These are phyloP conservation scores for Leccinum pachyderme DNA, from an alignment of 1,284 basidiomycete genomes.

Conservation along the genomic window DNA sequence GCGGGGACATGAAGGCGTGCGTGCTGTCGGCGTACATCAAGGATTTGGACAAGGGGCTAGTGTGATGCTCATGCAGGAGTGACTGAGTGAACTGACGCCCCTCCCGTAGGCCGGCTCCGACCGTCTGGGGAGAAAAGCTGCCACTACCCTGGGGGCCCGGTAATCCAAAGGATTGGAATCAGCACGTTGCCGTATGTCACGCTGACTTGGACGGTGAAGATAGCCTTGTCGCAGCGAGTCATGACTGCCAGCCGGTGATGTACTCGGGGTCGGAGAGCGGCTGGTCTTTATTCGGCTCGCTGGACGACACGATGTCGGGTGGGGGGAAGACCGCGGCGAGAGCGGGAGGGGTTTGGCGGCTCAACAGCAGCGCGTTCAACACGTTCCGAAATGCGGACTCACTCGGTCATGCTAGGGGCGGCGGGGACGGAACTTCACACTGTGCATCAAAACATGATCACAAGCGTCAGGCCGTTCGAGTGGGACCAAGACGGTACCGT, in stretches of 20 bases:
- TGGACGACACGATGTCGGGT: slow-evolving; percentile 70
- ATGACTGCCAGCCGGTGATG: slow-evolving; percentile 95
- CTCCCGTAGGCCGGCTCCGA: slow-evolving; percentile 70
- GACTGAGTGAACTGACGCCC: slow-evolving; percentile 1
- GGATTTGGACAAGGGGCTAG: slow-evolving; percentile 90
- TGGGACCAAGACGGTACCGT: slow-evolving; percentile 59
- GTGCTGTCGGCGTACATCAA: slow-evolving; percentile 99
- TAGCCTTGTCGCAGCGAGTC: slow-evolving; percentile 86
- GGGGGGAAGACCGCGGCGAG: slow-evolving; percentile 47
- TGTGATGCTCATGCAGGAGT: slow-evolving; percentile 4
- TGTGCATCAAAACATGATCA: slow-evolving; percentile 98
- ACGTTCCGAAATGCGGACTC: slow-evolving; percentile 93
- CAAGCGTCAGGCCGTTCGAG: slow-evolving; percentile 80
- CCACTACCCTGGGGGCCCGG: slow-evolving; percentile 81
- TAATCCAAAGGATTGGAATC: slow-evolving; percentile 71
- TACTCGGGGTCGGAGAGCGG: slow-evolving; percentile 72
- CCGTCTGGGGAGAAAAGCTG: slow-evolving; percentile 95
- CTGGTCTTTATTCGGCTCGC: slow-evolving; percentile 77
- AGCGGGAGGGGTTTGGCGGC: slow-evolving; percentile 65
- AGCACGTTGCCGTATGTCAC: slow-evolving; percentile 80
- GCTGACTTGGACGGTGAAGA: slow-evolving; percentile 84
- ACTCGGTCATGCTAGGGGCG: slow-evolving; percentile 61
- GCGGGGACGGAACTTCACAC: slow-evolving; percentile 71
- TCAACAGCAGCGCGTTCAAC: slow-evolving; percentile 95
- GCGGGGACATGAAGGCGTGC: slow-evolving; percentile 92